Base-by-base conservation (phyloP, 768 basidiomycete species). In the Rubroboletus pulcherrimus region DNA sequence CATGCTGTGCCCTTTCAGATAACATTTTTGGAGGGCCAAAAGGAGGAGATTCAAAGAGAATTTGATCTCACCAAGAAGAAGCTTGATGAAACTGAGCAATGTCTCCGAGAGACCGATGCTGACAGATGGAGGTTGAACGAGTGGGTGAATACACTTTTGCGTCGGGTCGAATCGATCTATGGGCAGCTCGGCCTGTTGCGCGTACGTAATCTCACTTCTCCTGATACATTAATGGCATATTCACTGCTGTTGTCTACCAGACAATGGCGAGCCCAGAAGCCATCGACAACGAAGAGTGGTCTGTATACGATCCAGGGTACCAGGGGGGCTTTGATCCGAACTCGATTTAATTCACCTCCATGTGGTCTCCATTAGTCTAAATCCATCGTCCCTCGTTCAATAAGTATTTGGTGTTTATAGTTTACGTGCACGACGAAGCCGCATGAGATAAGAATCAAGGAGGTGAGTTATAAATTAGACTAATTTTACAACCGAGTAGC, bases 61-160 rank as follows among this genome's bases (percentile, higher is more conserved):
- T 57, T 57, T 6, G 47, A 63, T 37, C 6, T 49, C 24, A 42
- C 64, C 9, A 51, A 53, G 57, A 61, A 12, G 40, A 52, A 53
- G 30, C 66, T 63, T n/a, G 53, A 61, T 8, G 59, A 63, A 38
- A 64, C 64, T 7, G 64, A 61, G 49, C 34, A 44, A 39, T 39
- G 37, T 24, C 59, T 67, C 5, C 54, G 37, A 26, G 64, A 68
- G 47, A 55, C 57, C 15, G 56, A 61, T 9, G 49, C 39, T 21
- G 62, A 66, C 34, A 61, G 29, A 30, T n/a, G 11, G 49, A 61
- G 30, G 30, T 45, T 61, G 51, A 54, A 24, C n/a, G 45, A 19
- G 48, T 54, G 49, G 62, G 64, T 43, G 17, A 21, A 55, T 17
- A 40, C 6, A 29, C 64, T 68, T 35, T 29, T 11, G 19, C 12